A percentile compares a stretch with the other conserved stretches of the same genome.
Evolutionary conservation across 768 basidiomycete species (phyloP).

Genomic region (Suillus lakei): DNA sequence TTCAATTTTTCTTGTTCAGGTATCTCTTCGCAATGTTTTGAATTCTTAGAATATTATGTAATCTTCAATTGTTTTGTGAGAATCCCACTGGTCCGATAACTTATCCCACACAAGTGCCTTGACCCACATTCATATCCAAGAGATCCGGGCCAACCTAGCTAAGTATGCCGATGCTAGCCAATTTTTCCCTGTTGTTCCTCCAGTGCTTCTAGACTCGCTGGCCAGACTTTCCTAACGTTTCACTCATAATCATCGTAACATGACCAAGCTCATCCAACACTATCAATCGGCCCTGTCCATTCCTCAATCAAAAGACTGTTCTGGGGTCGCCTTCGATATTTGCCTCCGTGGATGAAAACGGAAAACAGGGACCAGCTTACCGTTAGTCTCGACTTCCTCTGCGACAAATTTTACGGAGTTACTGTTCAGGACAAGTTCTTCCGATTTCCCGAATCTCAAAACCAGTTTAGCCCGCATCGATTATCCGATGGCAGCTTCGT

Average conservation of each 20-base stretch:
- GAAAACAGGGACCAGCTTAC: background rate
- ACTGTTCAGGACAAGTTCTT: background rate
- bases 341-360: background rate
- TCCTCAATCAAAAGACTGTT: constrained; percentile 1
- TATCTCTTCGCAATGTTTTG: background rate
- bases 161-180: background rate
- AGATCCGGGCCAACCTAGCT: background rate
- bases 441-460: background rate
- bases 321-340: background rate
- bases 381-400: background rate
- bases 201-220: background rate
- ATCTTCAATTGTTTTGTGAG: background rate
- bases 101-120: background rate
- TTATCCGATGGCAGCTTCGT: background rate
- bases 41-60: background rate
- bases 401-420: background rate
- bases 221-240: background rate
- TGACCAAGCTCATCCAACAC: background rate
- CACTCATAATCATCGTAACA: background rate
- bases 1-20: background rate
- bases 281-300: background rate
- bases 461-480: background rate
- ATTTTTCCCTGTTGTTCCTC: background rate
- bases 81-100: background rate
- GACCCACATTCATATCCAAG: background rate